phyloP scores from a whole-genome alignment of 1,284 basidiomycete genomes.

The Cystobasidium sp. region DNA sequence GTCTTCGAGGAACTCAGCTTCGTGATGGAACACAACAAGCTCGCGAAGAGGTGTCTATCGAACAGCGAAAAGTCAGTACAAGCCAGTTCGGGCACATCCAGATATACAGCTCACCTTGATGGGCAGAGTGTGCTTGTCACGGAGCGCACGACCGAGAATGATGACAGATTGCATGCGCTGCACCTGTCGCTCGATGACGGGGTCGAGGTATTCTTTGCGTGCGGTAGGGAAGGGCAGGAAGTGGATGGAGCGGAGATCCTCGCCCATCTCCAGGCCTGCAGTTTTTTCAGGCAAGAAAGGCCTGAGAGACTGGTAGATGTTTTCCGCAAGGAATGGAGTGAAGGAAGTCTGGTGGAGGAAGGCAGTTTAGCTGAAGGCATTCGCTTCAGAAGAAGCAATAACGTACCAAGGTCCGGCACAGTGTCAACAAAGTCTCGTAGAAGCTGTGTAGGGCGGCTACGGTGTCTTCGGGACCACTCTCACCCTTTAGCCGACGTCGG shows the following conservation, averaged over 20 bases:
- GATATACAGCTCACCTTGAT: constrained; percentile 70
- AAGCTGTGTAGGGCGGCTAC: constrained; percentile 88
- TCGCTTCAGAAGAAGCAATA: constrained; percentile 8
- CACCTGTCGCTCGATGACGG: constrained; percentile 93
- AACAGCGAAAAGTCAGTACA: background rate
- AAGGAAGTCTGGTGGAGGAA: constrained; percentile 76
- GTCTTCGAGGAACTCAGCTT: constrained; percentile 82
- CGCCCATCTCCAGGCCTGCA: constrained; percentile 62
- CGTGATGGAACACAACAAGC: constrained; percentile 90
- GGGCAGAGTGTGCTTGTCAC: constrained; percentile 86
- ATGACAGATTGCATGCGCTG: constrained; percentile 94
- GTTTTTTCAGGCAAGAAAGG: constrained; percentile 76
- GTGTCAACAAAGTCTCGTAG: constrained; percentile 91
- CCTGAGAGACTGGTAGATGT: constrained; percentile 88
- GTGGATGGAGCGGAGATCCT: constrained; percentile 89
- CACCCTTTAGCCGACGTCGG: constrained; percentile 91
- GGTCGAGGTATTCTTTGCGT: constrained; percentile 93
- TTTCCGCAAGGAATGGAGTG: constrained; percentile 97
- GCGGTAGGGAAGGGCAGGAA: constrained; percentile 93
- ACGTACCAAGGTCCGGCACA: constrained; percentile 89
- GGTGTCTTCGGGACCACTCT: constrained; percentile 89
- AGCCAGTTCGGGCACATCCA: background rate
- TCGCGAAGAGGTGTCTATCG: constrained; percentile 88
- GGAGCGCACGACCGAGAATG: constrained; percentile 84
- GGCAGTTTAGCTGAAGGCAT: background rate